These are phyloP conservation scores for Eucommia ulmoides DNA, from an alignment of 257 asterid genomes.

Conservation along the genomic window DNA sequence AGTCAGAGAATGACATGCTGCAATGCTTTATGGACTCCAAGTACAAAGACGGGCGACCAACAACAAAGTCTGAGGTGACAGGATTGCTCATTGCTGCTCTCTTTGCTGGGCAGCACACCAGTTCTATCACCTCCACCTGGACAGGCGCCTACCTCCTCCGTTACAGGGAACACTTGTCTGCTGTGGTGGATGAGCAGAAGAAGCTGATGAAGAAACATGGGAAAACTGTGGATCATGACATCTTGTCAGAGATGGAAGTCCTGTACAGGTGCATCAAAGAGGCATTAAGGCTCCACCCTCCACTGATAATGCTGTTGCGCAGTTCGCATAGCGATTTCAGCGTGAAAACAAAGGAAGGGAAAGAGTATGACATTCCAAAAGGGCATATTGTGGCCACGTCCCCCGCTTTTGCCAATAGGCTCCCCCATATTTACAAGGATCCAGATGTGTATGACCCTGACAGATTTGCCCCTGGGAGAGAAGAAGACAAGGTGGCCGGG, in stretches of 20 bases:
- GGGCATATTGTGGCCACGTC: slow-evolving; percentile 22
- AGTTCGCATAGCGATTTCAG: slow-evolving; percentile 76
- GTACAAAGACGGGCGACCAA: slow-evolving; percentile 81
- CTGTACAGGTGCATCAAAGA: slow-evolving; percentile 79
- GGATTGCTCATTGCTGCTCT: slow-evolving; percentile 94
- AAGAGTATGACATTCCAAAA: slow-evolving; percentile 42
- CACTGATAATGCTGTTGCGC: slow-evolving; percentile 79
- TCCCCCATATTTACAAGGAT: slow-evolving; percentile 57
- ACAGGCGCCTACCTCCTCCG: slow-evolving; percentile 83
- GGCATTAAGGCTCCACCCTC: slow-evolving; percentile 95
- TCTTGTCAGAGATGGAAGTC: slow-evolving; percentile 81
- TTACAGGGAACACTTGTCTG: slow-evolving; percentile 66
- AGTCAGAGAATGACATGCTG: slow-evolving; percentile 46
- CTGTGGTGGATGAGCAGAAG: slow-evolving; percentile 70
- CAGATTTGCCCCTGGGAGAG: slow-evolving; percentile 74
- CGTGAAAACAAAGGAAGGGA: slow-evolving; percentile 70
- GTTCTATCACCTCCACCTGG: slow-evolving; percentile 95
- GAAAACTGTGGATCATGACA: slow-evolving; percentile 62
- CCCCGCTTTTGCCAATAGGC: slow-evolving; percentile 21
- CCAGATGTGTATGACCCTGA: slow-evolving; percentile 79
- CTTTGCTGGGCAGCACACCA: slow-evolving; percentile 96
- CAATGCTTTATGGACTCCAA: slow-evolving; percentile 93
- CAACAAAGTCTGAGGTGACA: slow-evolving; percentile 69
- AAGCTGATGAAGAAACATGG: slow-evolving; percentile 50
- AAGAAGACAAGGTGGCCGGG: slow-evolving; percentile 87